Conservation (phyloP, 768 basidiomycete genomes). For the Lactarius evosmus region DNA sequence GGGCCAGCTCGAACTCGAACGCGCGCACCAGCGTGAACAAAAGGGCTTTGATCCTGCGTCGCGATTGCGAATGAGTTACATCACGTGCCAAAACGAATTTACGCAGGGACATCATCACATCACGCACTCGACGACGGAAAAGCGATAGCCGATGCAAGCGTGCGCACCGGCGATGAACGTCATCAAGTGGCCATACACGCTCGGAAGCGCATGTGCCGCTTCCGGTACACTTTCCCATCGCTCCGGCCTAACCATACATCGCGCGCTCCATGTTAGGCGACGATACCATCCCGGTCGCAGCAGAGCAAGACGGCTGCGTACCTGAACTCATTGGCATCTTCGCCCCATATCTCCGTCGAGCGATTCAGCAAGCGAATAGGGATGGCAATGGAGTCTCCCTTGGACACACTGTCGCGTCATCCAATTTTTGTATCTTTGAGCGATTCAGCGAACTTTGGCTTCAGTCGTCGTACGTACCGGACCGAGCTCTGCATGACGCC, state of each 20-base stretch:
- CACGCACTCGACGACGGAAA: slow-evolving; percentile 31
- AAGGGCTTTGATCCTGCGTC: slow-evolving; percentile 31
- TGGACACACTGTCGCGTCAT: slow-evolving; percentile 13
- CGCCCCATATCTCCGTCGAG: slow-evolving; percentile 34
- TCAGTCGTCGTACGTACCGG: slow-evolving; percentile 14
- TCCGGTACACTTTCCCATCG: slow-evolving; percentile 27
- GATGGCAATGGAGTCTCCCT: slow-evolving; percentile 29
- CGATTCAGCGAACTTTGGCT: not conserved
- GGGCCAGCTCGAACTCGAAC: slow-evolving; percentile 29
- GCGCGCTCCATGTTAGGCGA: not conserved
- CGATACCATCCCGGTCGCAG: not conserved
- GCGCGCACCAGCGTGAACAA: slow-evolving; percentile 30
- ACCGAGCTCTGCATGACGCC: slow-evolving; percentile 22
- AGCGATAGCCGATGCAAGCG: slow-evolving; percentile 35
- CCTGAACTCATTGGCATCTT: slow-evolving; percentile 35
- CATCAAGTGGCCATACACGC: slow-evolving; percentile 27
- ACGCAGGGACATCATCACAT: not conserved
- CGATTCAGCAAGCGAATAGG: slow-evolving; percentile 33
- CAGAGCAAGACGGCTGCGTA: not conserved
- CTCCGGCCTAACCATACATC: slow-evolving; percentile 22
- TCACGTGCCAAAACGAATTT: not conserved
- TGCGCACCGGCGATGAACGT: slow-evolving; percentile 35
- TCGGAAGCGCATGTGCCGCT: slow-evolving; percentile 17
- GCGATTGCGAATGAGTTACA: not conserved
- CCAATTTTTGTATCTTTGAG: not conserved